Evolutionary conservation across 441 rosid species (phyloP), one percentile per base, ranked within the genome.

Genomic region (Populus trichocarpa): DNA sequence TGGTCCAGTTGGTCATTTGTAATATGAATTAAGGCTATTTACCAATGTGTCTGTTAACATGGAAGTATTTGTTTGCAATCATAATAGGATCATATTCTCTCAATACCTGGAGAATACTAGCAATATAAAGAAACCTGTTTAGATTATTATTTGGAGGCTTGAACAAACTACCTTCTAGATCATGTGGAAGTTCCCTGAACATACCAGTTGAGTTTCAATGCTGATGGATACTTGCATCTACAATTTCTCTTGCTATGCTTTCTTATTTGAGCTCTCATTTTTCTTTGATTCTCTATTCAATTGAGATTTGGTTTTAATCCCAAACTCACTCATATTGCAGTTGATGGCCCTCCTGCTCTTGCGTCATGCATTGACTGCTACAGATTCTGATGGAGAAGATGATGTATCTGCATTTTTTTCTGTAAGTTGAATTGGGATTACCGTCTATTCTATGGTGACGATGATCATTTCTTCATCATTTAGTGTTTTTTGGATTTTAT

Each of bases 271-370:
- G 50, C 16, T 40, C 66, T 53, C 28, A 18, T 50, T 30, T 71
- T 75, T 40, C 13, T 35, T 22, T 30, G 69, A 40, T 70, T 76
- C 57, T 32, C 76, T 11, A n/a, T 66, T 20, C 42, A 42, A 72
- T 68, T 66, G 67, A 69, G 74, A 57, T 63, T 70, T 73, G 76
- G 50, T 66, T 71, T 57, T 68, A 59, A 70, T 66, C 67, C 66
- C 46, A 32, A 72, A 64, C 65, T 70, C 1, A 22, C 30, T 69
- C 23, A 4, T 36, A 8, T 30, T 61, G 36, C 84, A 94, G 97
- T 81, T 94, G 78, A 92, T 94, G 94, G 93, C 92, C 66, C 97
- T 94, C 84, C 87, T 94, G 78, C 95, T 94, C 35, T 82, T 94
- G 85, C 88, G 98, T 76, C 97, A 92, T 68, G 95, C 95, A 20